Percentiles rank a stretch among this genome's conserved stretches.
These are phyloP conservation scores for Daldinia sp. DNA, from an alignment of 2,329 filamentous ascomycete species.

Conservation along the genomic window DNA sequence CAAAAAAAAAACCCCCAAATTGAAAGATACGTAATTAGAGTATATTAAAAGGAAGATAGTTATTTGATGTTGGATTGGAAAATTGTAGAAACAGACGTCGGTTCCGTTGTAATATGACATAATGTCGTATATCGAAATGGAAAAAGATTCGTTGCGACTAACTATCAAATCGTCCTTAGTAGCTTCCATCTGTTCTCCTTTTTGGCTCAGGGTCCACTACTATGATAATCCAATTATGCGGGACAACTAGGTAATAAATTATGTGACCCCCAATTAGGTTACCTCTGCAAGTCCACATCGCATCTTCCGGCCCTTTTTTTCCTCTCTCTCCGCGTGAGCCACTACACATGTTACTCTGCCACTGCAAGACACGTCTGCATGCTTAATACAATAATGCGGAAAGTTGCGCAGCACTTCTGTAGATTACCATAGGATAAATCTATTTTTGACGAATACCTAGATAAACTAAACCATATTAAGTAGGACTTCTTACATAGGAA, in stretches of 20 bases:
- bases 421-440: too few relatives aligned
- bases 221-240: constrained; percentile 3
- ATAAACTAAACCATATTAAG: not conserved
- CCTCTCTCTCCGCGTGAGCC: not conserved
- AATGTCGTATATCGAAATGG: constrained; percentile 12
- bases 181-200: constrained; percentile 1
- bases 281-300: not conserved
- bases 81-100: not conserved
- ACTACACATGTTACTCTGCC: too few relatives aligned
- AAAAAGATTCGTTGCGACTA: not conserved
- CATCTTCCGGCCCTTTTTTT: not conserved
- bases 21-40: not conserved
- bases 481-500: too few relatives aligned
- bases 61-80: too few relatives aligned
- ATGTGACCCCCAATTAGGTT: not conserved
- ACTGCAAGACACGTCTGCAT: constrained; percentile 9
- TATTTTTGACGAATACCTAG: not conserved
- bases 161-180: constrained; percentile 5
- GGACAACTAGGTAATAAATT: too few relatives aligned
- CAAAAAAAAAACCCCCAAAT: too few relatives aligned
- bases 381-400: not conserved
- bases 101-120: constrained; percentile 13
- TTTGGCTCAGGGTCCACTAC: constrained; percentile 1
- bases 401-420: not conserved
- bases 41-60: not conserved